Conservation (phyloP, 371 early-diverging fungal genomes). For the Rhizopus arrhizus region DNA sequence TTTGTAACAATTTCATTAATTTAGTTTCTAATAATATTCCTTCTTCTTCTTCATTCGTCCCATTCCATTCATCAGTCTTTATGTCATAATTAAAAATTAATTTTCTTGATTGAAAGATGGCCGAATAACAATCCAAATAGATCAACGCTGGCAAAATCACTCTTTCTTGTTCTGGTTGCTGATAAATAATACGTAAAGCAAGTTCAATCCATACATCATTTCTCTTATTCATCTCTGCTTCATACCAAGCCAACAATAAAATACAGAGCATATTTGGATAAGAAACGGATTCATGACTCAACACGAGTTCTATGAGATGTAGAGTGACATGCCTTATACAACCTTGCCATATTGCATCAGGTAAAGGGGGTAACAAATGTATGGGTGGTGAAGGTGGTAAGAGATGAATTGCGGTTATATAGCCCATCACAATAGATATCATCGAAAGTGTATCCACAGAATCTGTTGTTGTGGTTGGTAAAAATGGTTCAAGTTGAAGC, state of each 20-base stretch:
- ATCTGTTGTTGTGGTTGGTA: slow-evolving; percentile 10
- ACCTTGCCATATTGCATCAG: slow-evolving; percentile 8
- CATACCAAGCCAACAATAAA: slow-evolving; percentile 22
- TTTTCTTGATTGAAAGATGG: slow-evolving; percentile 20
- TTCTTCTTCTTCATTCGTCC: not conserved
- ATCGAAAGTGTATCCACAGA: not conserved
- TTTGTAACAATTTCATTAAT: slow-evolving; percentile 21
- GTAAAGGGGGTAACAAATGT: slow-evolving; percentile 14
- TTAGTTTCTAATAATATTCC: slow-evolving; percentile 20
- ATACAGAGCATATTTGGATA: slow-evolving; percentile 23
- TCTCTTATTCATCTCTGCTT: slow-evolving; percentile 13
- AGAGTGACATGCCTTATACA: slow-evolving; percentile 17
- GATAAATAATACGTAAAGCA: slow-evolving; percentile 16
- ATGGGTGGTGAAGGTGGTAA: slow-evolving; percentile 17
- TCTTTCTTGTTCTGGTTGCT: not conserved
- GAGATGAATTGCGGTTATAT: slow-evolving; percentile 15
- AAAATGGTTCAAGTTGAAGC: slow-evolving; percentile 13
- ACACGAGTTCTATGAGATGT: slow-evolving; percentile 11
- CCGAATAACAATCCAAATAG: slow-evolving; percentile 28
- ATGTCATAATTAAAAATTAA: not conserved
- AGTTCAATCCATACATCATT: slow-evolving; percentile 17
- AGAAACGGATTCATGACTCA: slow-evolving; percentile 2
- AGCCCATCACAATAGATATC: slow-evolving; percentile 21
- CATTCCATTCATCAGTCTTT: not conserved
- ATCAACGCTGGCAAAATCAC: slow-evolving; percentile 4